These are phyloP conservation scores for Kodamaea laetipori DNA, from an alignment of 805 yeast genomes.

Conservation along the genomic window DNA sequence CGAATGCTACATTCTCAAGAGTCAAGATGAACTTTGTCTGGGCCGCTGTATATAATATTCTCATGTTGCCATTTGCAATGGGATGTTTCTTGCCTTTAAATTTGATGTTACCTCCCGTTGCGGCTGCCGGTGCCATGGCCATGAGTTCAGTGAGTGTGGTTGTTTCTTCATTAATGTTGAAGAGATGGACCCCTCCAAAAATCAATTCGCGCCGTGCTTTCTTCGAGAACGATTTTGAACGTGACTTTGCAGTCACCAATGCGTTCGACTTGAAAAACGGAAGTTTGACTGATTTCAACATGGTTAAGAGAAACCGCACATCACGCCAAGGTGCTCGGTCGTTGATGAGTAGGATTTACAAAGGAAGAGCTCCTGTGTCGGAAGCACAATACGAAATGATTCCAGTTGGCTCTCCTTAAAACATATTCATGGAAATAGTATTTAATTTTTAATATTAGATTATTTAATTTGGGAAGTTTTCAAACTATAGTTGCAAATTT, in stretches of 20 bases:
- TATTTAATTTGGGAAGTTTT: background rate
- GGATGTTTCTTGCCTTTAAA: constrained; percentile 82
- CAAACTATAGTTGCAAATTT: background rate
- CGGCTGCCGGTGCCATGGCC: constrained; percentile 94
- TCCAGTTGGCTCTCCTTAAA: constrained; percentile 7
- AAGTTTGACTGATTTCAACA: constrained; percentile 28
- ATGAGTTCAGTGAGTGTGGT: constrained; percentile 89
- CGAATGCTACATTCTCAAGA: constrained; percentile 67
- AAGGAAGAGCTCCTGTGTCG: background rate
- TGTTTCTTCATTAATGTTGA: constrained; percentile 70
- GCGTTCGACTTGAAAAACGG: constrained; percentile 30
- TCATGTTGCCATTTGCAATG: constrained; percentile 93
- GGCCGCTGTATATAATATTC: constrained; percentile 80
- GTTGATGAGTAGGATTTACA: background rate
- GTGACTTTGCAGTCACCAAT: constrained; percentile 14
- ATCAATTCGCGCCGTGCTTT: constrained; percentile 12
- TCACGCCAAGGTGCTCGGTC: constrained; percentile 5
- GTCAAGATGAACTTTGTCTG: constrained; percentile 82
- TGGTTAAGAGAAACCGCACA: constrained; percentile 14
- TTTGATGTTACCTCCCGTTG: constrained; percentile 77
- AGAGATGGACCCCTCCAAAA: constrained; percentile 55
- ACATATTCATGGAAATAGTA: background rate
- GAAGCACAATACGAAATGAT: constrained; percentile 15
- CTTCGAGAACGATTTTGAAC: constrained; percentile 24
- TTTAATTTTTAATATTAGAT: background rate